phyloP scores from a whole-genome alignment of 2,329 filamentous ascomycete species.

The Paraphoma sp. region DNA sequence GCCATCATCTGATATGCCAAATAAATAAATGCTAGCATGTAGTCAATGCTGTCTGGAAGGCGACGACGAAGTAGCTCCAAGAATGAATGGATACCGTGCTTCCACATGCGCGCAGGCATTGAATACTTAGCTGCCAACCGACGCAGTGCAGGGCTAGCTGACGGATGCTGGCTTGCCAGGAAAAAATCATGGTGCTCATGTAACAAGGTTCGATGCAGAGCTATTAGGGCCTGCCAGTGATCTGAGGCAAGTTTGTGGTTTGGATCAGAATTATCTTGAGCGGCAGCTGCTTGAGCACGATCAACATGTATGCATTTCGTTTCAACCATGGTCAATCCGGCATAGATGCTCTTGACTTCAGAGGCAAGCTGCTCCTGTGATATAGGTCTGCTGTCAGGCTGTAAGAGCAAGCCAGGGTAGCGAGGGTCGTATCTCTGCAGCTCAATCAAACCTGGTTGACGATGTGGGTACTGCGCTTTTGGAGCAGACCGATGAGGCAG shows the following conservation, averaged over 20 bases:
- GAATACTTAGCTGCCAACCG: slow-evolving; percentile 79
- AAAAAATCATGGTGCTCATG: slow-evolving; percentile 74
- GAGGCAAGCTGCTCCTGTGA: slow-evolving; percentile 79
- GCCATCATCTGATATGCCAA: slow-evolving; percentile 90
- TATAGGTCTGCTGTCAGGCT: slow-evolving; percentile 72
- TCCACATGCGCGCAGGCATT: slow-evolving; percentile 95
- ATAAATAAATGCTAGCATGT: slow-evolving; percentile 92
- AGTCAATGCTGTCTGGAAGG: slow-evolving; percentile 78
- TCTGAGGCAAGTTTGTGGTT: slow-evolving; percentile 60
- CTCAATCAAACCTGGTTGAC: slow-evolving; percentile 44
- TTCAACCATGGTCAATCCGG: slow-evolving; percentile 84
- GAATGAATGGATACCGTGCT: slow-evolving; percentile 87
- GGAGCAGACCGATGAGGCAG: slow-evolving; percentile 17
- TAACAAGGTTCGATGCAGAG: slow-evolving; percentile 78
- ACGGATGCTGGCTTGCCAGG: slow-evolving; percentile 81
- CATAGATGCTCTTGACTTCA: slow-evolving; percentile 85
- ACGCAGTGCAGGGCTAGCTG: slow-evolving; percentile 71
- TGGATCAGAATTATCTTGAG: slow-evolving; percentile 57
- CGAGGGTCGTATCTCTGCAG: slow-evolving; percentile 37
- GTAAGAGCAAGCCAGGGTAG: slow-evolving; percentile 54
- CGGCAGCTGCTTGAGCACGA: slow-evolving; percentile 62
- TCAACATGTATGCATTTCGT: slow-evolving; percentile 86
- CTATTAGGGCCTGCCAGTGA: slow-evolving; percentile 85
- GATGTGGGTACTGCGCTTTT: slow-evolving; percentile 17
- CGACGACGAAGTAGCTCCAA: slow-evolving; percentile 72